Evolutionary conservation across 768 basidiomycete genomes (phyloP), one percentile per base, ranked within the genome.

Genomic region (Mycena leptocephala): DNA sequence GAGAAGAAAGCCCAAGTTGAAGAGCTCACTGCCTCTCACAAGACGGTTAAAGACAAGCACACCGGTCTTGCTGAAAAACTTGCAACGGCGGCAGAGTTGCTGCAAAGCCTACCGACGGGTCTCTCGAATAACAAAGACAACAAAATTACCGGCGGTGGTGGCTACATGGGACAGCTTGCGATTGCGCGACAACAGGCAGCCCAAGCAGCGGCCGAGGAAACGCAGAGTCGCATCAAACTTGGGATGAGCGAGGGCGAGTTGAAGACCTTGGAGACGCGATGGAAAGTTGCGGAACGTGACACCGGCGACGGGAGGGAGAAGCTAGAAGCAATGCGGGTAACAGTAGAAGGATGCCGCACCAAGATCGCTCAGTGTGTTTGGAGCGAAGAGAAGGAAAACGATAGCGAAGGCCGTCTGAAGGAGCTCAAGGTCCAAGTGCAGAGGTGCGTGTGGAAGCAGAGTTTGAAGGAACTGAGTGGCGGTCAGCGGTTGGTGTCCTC

Each of bases 391-490:
- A 92, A 91, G 82, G 96, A 97, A 81, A 87, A 88, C 46, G 90
- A 90, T 33, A 82, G 87, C 26, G 90, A 94, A 75, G 81, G 80
- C 41, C 86, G 88, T 78, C 82, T 92, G 80, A 89, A 84, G 78
- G 88, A 84, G 1, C 92, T 92, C 3, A 90, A 89, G 80, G 85
- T 85, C 2, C 87, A 89, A 56, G 91, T 95, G 2, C 87, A 91
- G 53, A 98, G 98, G 13, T 93, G 89, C 33, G 97, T 99, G 0
- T 99, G 98, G 98, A 99, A 99, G 84, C 96, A 97, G 79, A 97
- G 96, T 82, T 88, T 99, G 83, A 99, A 98, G 0, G 98, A 99
- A 82, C 88, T 99, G 67, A 98, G 96, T 80, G 98, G 98, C 73
- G 98, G 98, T 14, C 98, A 99, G 88, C 88, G 98, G 96, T 97